Evolutionary conservation across 75 land plant species (phyloP), one percentile per base, ranked within the genome.

Genomic region (Isoetes taiwanensis): DNA sequence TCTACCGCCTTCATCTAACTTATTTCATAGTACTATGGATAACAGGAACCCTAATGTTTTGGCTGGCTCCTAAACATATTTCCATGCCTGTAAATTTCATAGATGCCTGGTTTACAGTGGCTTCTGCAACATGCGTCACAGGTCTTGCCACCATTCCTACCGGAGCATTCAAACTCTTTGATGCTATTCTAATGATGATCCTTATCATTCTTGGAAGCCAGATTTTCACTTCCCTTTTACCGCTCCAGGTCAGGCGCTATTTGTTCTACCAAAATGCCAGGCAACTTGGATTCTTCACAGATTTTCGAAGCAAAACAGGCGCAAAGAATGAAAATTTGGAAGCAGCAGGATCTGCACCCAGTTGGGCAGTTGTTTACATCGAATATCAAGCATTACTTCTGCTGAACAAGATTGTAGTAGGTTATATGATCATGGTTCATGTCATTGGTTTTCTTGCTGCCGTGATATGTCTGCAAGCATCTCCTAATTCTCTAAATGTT

Each of bases 171-270:
- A 19, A 19, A 4, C 50, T 46, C 8, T 23, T 23, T 6, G 50
- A 46, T n/a, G 25, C 16, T n/a, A 46, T 46, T 23, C 50, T 46
- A 19, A 46, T 46, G 21, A 46, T 46, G 50, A 8, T 46, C 50
- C 50, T 46, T 8, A 6, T 46, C n/a, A 46, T n/a, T 6, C 50
- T 46, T 16, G 50, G 50, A 19, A 46, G 50, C 50, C 6, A 19
- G 19, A 19, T 46, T 8, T 46, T 46, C 50, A 46, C 50, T 6
- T 6, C 50, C 8, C 8, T 46, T 6, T 23, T 46, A 23, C 50
- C 50, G 16, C 50, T 46, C 50, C 23, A 46, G 21, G 4, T 46
- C 16, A 19, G 50, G 5, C 50, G 4, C n/a, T 46, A 6, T 23
- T 23, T 19, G 19, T 46, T 46, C 50, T 23, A 23, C 6, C 5